These are phyloP conservation scores for Dichotomocladium elegans DNA, from an alignment of 371 early-diverging fungal genomes.

Conservation along the genomic window DNA sequence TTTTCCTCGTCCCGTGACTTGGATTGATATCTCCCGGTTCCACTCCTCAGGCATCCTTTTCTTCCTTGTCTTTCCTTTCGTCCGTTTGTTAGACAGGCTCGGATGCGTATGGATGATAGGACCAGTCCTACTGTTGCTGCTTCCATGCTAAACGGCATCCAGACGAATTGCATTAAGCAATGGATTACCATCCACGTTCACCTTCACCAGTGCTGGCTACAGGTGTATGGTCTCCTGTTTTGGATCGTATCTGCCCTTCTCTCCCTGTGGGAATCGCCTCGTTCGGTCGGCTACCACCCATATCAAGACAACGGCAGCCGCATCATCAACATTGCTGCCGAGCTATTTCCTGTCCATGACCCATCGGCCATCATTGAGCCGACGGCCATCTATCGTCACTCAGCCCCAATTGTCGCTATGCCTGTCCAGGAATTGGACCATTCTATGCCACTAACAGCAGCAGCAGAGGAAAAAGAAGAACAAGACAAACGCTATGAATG, in stretches of 20 bases:
- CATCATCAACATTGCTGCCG: not conserved
- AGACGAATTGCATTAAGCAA: not conserved
- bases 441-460: not conserved
- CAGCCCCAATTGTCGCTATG: not conserved
- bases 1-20: not conserved
- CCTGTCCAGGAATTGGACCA: not conserved
- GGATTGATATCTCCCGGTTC: not conserved
- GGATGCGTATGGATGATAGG: not conserved
- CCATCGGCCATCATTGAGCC: too few relatives aligned
- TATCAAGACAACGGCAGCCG: not conserved
- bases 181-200: conserved; percentile 2
- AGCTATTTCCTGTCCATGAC: too few relatives aligned
- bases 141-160: too few relatives aligned
- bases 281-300: too few relatives aligned
- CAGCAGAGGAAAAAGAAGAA: not conserved
- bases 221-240: conserved; percentile 24
- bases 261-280: not conserved
- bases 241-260: conserved; percentile 19
- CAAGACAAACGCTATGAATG: not conserved
- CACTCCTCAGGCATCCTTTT: not conserved
- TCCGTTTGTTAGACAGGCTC: not conserved
- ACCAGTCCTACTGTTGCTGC: not conserved
- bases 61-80: not conserved
- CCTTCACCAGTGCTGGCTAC: conserved; percentile 24
- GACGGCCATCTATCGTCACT: not conserved